phyloP scores from a whole-genome alignment of 2,329 filamentous ascomycete species.

The Pezizomycotina sp. region DNA sequence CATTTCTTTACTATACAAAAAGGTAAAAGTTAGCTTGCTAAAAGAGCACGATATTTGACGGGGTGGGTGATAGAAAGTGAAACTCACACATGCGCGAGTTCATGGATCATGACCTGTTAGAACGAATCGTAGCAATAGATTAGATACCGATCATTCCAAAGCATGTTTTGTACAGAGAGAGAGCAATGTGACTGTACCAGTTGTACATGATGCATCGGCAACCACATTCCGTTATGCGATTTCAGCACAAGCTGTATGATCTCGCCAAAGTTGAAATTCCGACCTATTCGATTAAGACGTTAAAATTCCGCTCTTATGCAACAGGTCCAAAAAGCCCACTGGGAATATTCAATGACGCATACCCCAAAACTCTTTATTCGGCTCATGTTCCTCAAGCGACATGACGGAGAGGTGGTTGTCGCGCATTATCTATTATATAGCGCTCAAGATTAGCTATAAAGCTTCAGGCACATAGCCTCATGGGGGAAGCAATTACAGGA shows the following conservation, averaged over 20 bases:
- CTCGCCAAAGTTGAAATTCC: slow-evolving; percentile 58
- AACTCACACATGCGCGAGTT: slow-evolving; percentile 32
- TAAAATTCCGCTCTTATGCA: background rate
- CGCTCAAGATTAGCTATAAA: background rate
- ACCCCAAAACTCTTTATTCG: slow-evolving; percentile 71
- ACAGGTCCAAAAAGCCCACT: background rate
- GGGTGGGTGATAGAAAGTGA: background rate
- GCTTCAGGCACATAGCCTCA: background rate
- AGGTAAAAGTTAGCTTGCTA: slow-evolving; percentile 55
- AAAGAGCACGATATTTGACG: background rate
- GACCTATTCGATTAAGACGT: slow-evolving; percentile 2
- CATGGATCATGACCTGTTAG: slow-evolving; percentile 44
- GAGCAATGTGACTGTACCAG: slow-evolving; percentile 8
- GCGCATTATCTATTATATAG: slow-evolving; percentile 40
- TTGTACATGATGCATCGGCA: slow-evolving; percentile 66
- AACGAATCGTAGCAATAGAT: background rate
- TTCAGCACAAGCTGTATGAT: slow-evolving; percentile 72
- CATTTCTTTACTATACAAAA: slow-evolving; percentile 57
- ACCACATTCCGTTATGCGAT: slow-evolving; percentile 49
- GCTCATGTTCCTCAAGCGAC: slow-evolving; percentile 63
- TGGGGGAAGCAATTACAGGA: slow-evolving; percentile 36
- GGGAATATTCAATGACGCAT: slow-evolving; percentile 45
- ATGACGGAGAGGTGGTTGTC: slow-evolving; percentile 47
- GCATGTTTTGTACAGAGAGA: background rate
- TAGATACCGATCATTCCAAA: no score